Percentiles rank a stretch among this genome's conserved stretches.
Conservation (phyloP, 768 basidiomycete genomes). For the Tulasnella sp. region DNA sequence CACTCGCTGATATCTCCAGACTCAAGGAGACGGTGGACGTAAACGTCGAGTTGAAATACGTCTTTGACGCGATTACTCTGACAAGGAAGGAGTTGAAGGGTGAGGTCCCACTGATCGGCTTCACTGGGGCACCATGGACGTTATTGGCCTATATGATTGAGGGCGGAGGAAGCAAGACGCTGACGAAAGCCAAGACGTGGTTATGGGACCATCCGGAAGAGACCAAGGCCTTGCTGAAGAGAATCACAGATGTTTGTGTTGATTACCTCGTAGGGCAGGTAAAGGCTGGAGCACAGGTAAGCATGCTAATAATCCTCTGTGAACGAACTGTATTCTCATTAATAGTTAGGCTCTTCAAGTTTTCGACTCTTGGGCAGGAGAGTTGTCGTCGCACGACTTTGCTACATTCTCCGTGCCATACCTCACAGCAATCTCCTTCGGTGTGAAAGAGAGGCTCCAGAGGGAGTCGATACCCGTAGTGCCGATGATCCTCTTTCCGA, state of each 20-base stretch:
- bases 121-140: slow-evolving; percentile 97
- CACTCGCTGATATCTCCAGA: slow-evolving; percentile 56
- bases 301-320: slow-evolving; percentile 17
- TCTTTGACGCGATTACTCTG: slow-evolving; percentile 81
- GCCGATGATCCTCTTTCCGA: slow-evolving; percentile 88
- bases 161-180: slow-evolving; percentile 83
- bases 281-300: slow-evolving; percentile 89
- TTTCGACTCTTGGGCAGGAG: slow-evolving; percentile 94
- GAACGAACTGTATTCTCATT: not conserved
- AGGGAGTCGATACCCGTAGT: slow-evolving; percentile 42
- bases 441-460: slow-evolving; percentile 49
- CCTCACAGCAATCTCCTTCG: slow-evolving; percentile 53
- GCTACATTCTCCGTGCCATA: slow-evolving; percentile 70
- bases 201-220: slow-evolving; percentile 80
- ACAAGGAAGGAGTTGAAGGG: slow-evolving; percentile 73
- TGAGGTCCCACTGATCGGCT: slow-evolving; percentile 90
- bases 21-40: slow-evolving; percentile 58
- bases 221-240: slow-evolving; percentile 59
- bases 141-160: slow-evolving; percentile 98
- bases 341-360: slow-evolving; percentile 71
- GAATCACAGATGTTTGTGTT: slow-evolving; percentile 80
- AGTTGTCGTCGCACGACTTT: slow-evolving; percentile 84
- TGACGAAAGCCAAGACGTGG: slow-evolving; percentile 90
- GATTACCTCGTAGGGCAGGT: slow-evolving; percentile 88
- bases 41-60: slow-evolving; percentile 72